Base-by-base conservation (phyloP, 2,329 filamentous ascomycete species). In the Ceratocystis eucalypticola region DNA sequence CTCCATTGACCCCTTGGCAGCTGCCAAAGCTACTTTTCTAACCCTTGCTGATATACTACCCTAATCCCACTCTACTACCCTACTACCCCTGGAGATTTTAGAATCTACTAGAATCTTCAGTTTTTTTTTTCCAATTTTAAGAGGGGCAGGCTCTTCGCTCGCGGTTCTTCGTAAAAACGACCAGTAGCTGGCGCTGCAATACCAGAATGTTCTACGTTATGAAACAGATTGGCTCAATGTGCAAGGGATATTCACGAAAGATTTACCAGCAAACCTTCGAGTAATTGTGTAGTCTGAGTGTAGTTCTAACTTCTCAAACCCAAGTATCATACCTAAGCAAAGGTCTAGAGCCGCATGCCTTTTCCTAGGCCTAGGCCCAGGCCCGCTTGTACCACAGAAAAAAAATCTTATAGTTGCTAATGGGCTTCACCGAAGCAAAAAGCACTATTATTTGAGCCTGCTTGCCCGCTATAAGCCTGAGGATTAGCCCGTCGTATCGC, bases 401-500 rank as follows among this genome's bases (percentile, higher is more conserved):
- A 50, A 20, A 50, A 15, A 10, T 33, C 53, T 57, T 57, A 33
- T 1, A 33, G 53, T 41, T 25, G 12, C 53, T 57, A 57, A 30
- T 57, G 53, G 53, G 8, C 22, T 57, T 57, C 6, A 8, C 53
- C 53, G 22, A 57, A 33, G 30, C 25, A 41, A 41, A 57, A 57
- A 20, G 17, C 17, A 57, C 22, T 57, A 7, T 5, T 1, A 15
- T 57, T 33, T 30, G 25, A 25, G 25, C 12, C 12, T 57, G 25
- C 20, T 22, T 6, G 20, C 37, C 37, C 10, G 37, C 17, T 64
- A 64, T 20, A 50, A 61, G 22, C 62, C 28, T 57, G 22, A 33
- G 45, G 17, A 64, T 22, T 33, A 37, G 45, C 8, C 62, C 62
- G 46, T 50, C 44, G 41, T 48, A 46, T 65, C 62, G 64, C 59